Evolutionary conservation across 495 filamentous ascomycete species (phyloP).

Genomic region (Lasiosphaeria ovina): DNA sequence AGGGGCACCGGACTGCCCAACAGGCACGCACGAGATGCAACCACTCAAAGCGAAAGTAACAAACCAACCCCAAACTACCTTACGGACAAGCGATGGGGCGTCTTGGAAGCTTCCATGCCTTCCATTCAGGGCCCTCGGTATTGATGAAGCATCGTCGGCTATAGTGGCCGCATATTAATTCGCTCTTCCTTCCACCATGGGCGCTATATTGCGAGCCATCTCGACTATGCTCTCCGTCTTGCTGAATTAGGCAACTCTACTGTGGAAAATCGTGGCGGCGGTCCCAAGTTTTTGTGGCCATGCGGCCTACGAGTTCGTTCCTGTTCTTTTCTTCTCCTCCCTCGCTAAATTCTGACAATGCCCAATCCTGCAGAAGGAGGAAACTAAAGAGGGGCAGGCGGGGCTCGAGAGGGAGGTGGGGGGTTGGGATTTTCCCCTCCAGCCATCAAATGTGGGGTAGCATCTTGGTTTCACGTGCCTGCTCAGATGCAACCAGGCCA

Average conservation of each 20-base stretch:
- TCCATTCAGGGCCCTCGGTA: constrained; percentile 15
- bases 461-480: constrained; percentile 18
- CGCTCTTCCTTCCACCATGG: constrained; percentile 7
- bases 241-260: constrained; percentile 21
- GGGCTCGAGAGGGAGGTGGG: background rate
- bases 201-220: constrained; percentile 13
- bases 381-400: background rate
- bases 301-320: background rate
- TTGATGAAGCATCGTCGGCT: constrained; percentile 17
- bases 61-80: background rate
- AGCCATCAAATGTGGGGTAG: background rate
- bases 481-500: constrained; percentile 16
- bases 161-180: constrained; percentile 21
- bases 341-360: background rate
- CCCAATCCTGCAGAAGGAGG: background rate
- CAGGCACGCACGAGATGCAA: background rate
- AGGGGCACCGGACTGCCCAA: background rate
- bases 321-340: background rate
- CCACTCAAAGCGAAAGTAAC: background rate
- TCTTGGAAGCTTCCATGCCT: constrained; percentile 8
- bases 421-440: background rate
- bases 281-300: background rate
- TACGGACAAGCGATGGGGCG: background rate
- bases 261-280: too few species aligned
- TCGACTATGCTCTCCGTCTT: constrained; percentile 9